phyloP scores from a whole-genome alignment of 2,329 filamentous ascomycete genomes.

The Aspergillus sp. region DNA sequence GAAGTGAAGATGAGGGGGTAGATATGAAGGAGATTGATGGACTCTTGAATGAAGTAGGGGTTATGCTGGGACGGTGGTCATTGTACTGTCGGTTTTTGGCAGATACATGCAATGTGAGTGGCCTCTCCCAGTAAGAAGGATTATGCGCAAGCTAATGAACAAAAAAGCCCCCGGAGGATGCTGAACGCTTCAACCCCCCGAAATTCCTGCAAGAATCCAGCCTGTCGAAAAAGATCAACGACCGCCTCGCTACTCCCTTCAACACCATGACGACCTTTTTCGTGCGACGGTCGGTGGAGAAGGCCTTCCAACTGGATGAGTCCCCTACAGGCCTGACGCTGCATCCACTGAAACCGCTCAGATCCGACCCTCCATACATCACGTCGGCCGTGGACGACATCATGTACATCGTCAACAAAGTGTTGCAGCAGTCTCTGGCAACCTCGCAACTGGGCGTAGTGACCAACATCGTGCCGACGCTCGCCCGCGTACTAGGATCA shows the following conservation, averaged over 20 bases:
- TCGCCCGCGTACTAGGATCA: conserved; percentile 70
- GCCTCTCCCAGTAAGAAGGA: background rate
- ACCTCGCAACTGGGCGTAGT: conserved; percentile 77
- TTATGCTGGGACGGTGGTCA: conserved; percentile 92
- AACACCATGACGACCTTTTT: conserved; percentile 93
- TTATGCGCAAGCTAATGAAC: background rate
- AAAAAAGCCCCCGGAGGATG: conserved; percentile 34
- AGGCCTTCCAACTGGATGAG: conserved; percentile 94
- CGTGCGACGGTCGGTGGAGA: conserved; percentile 91
- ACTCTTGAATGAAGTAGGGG: conserved; percentile 73
- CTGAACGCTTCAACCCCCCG: conserved; percentile 57
- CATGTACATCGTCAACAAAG: conserved; percentile 96
- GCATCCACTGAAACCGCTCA: conserved; percentile 61
- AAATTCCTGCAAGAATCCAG: conserved; percentile 70
- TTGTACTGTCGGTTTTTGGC: conserved; percentile 84
- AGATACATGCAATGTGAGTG: conserved; percentile 68
- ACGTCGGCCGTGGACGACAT: conserved; percentile 95
- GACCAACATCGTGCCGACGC: conserved; percentile 65
- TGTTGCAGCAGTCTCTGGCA: conserved; percentile 75
- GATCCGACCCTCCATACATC: conserved; percentile 77
- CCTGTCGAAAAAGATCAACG: conserved; percentile 67
- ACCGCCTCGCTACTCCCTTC: conserved; percentile 70
- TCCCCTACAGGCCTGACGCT: conserved; percentile 70
- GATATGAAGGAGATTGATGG: conserved; percentile 96
- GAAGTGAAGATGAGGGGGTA: conserved; percentile 72